Conservation (phyloP, 1,139 yeast species). For the Zygoascus sp. region DNA sequence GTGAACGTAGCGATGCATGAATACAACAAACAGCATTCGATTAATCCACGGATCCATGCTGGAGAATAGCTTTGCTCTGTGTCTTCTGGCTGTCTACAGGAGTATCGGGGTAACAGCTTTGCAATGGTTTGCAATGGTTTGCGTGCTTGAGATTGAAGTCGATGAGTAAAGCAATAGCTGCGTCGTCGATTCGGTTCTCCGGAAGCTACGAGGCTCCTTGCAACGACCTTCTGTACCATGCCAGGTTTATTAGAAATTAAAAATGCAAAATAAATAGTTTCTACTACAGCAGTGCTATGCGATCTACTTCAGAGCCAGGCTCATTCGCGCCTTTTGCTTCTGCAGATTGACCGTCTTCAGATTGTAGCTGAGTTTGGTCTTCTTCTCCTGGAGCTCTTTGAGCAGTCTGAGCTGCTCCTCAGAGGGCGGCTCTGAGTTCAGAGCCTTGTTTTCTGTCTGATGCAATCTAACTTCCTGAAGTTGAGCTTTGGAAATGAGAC, state of each 20-base stretch:
- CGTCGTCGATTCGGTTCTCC: no score
- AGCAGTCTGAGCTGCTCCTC: constrained; percentile 38
- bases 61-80: no score
- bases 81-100: no score
- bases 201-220: no score
- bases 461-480: constrained; percentile 28
- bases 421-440: constrained; percentile 23
- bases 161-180: no score
- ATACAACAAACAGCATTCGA: no score
- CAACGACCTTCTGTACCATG: no score
- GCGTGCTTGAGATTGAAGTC: no score
- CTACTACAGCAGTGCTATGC: not conserved
- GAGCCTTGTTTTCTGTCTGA: constrained; percentile 14
- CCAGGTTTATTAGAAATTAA: no score
- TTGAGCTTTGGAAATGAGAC: constrained; percentile 27
- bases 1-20: no score
- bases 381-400: constrained; percentile 35
- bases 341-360: constrained; percentile 33
- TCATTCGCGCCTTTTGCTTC: constrained; percentile 25
- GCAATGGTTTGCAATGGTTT: not conserved
- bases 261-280: no score
- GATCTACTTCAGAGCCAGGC: constrained; percentile 15
- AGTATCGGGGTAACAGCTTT: no score
- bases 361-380: constrained; percentile 37
- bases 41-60: not conserved